Percentiles rank a stretch among this genome's conserved stretches.
Conservation (phyloP, 164 flowering plant species). For the Tetrastigma voinierianum region DNA sequence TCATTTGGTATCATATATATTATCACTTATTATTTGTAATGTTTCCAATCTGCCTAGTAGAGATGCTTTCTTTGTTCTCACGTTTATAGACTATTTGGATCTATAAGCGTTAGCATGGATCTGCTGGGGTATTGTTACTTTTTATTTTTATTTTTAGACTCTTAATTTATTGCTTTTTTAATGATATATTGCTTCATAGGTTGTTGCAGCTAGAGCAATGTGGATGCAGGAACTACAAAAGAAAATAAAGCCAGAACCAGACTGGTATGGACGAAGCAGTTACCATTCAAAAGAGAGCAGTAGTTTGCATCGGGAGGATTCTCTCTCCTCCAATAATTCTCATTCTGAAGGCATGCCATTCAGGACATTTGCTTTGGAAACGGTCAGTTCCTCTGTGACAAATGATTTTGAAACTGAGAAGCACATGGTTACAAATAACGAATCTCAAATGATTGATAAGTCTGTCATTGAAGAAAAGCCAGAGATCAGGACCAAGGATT, state of each 20-base stretch:
- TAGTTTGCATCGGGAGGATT: constrained; percentile 21
- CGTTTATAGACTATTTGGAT: too few species aligned
- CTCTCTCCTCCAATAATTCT: constrained; percentile 17
- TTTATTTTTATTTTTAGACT: too few species aligned
- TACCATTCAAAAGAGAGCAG: constrained; percentile 17
- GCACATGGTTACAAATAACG: constrained; percentile 28
- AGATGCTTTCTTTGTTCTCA: too few species aligned
- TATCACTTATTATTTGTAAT: too few species aligned
- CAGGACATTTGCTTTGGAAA: constrained; percentile 26
- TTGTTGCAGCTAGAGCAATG: constrained; percentile 53
- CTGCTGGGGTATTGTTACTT: too few species aligned
- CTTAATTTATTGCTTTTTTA: too few species aligned
- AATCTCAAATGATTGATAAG: constrained; percentile 37
- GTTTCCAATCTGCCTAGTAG: too few species aligned
- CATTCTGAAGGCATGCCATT: constrained; percentile 18
- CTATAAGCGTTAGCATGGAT: too few species aligned
- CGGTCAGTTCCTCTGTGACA: constrained; percentile 12
- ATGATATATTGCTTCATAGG: constrained; percentile 25
- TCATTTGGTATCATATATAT: too few species aligned
- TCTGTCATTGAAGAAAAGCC: constrained; percentile 50
- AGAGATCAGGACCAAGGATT: constrained; percentile 23
- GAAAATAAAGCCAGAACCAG: constrained; percentile 33
- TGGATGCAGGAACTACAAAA: constrained; percentile 70
- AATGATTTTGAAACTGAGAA: constrained; percentile 40
- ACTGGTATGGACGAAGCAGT: constrained; percentile 26